Conservation (phyloP, 148 eudicot genomes). For the Vaccinium corymbosum region DNA sequence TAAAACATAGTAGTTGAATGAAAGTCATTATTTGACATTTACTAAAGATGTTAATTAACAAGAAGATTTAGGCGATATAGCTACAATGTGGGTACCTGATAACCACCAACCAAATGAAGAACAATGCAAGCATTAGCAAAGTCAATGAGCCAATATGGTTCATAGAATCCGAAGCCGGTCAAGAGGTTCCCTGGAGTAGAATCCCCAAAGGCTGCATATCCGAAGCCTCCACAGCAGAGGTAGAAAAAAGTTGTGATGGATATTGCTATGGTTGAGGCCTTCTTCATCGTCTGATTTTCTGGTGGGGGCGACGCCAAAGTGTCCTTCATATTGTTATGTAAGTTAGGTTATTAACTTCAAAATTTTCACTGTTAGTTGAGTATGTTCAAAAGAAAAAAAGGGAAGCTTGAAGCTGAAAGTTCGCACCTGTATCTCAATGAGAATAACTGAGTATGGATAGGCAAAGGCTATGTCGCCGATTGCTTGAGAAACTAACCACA, state of each 20-base stretch:
- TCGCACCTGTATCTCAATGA: constrained; percentile 73
- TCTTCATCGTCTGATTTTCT: constrained; percentile 63
- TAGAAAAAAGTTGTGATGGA: constrained; percentile 62
- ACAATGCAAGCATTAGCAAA: constrained; percentile 78
- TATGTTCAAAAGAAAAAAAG: background rate
- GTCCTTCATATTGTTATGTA: constrained; percentile 42
- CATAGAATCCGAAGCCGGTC: constrained; percentile 80
- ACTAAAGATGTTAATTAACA: background rate
- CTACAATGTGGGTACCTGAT: constrained; percentile 48
- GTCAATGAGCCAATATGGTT: constrained; percentile 85
- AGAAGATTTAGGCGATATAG: background rate
- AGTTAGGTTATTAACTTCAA: background rate
- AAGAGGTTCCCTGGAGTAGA: constrained; percentile 80
- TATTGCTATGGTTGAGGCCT: constrained; percentile 52
- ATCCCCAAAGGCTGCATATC: constrained; percentile 86
- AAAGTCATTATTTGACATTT: background rate
- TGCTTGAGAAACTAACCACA: constrained; percentile 72
- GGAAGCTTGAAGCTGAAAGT: background rate
- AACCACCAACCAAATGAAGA: constrained; percentile 79
- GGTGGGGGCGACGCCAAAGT: constrained; percentile 73
- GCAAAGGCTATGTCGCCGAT: constrained; percentile 92
- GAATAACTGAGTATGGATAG: constrained; percentile 59
- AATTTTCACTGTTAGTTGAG: background rate
- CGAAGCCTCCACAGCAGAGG: constrained; percentile 81
- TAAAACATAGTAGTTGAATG: background rate